These are phyloP conservation scores for Hypomontagnella monticulosa DNA, from an alignment of 495 filamentous ascomycete species.

Conservation along the genomic window DNA sequence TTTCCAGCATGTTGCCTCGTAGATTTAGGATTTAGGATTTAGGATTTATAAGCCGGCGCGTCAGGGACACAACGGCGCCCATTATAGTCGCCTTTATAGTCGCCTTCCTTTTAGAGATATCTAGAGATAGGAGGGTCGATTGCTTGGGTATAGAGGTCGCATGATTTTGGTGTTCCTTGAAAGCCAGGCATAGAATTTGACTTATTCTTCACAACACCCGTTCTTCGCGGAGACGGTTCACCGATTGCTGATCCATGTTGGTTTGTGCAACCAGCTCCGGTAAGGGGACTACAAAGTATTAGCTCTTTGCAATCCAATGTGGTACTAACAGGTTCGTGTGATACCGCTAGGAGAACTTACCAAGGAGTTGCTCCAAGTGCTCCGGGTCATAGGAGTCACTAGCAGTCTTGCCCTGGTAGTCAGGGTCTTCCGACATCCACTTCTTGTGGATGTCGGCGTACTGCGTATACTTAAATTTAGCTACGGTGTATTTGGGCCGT, in stretches of 20 bases:
- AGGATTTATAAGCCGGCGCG: no score
- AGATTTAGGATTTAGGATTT: no score
- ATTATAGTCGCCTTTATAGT: no score
- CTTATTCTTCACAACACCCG: no score
- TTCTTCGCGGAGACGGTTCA: conserved; percentile 87
- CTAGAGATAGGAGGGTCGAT: no score
- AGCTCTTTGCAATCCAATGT: conserved; percentile 14
- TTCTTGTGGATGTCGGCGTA: conserved; percentile 75
- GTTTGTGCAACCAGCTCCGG: conserved; percentile 96
- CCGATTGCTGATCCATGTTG: conserved; percentile 93
- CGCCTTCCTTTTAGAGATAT: no score
- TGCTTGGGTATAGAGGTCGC: no score
- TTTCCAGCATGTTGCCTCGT: no score
- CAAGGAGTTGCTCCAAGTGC: conserved; percentile 86
- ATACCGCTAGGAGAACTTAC: conserved; percentile 72
- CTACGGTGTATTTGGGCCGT: not conserved
- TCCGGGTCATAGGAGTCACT: conserved; percentile 90
- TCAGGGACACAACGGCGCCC: no score
- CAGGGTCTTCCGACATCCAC: conserved; percentile 64
- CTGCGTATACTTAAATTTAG: conserved; percentile 84
- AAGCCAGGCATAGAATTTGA: conserved; percentile 83
- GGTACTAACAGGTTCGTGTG: no score
- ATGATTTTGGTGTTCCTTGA: conserved; percentile 72
- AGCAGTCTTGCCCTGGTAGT: conserved; percentile 70
- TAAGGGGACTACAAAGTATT: conserved; percentile 71